Conservation (phyloP, 163 green algal genomes). For the Coccomyxa subellipsoidea region DNA sequence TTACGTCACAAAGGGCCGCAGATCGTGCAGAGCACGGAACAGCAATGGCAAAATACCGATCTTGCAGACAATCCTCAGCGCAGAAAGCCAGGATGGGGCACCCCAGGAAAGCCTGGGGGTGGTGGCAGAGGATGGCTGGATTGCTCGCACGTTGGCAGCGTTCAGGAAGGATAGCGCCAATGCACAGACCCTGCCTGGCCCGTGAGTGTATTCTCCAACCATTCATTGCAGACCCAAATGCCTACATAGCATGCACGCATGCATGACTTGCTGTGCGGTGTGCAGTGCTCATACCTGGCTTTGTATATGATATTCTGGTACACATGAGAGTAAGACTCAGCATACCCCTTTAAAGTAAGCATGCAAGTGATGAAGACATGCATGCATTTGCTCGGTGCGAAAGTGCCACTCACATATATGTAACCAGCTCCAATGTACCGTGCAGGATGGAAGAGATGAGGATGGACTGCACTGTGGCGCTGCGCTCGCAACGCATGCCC, state of each 20-base stretch:
- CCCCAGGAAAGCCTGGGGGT: not conserved
- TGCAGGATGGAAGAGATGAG: conserved; percentile 37
- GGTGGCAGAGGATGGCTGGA: not conserved
- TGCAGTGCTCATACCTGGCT: too few species aligned
- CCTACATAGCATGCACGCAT: too few species aligned
- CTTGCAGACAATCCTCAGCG: not conserved
- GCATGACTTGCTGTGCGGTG: too few species aligned
- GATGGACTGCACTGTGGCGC: conserved; percentile 19
- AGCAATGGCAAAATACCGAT: not conserved
- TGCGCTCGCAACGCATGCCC: conserved; percentile 75
- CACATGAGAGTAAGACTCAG: too few species aligned
- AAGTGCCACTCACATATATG: too few species aligned
- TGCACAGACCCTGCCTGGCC: not conserved
- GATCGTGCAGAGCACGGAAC: not conserved
- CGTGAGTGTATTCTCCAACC: not conserved
- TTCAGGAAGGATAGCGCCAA: not conserved
- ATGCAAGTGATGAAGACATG: too few species aligned
- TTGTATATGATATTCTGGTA: too few species aligned
- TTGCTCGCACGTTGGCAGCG: not conserved
- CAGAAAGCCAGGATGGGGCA: not conserved
- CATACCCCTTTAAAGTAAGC: too few species aligned
- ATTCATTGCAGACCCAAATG: not conserved
- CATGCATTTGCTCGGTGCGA: too few species aligned
- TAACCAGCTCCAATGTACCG: too few species aligned
- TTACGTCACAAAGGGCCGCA: not conserved